Conservation (phyloP, 2,329 filamentous ascomycete species). For the Colletotrichum viniferum region DNA sequence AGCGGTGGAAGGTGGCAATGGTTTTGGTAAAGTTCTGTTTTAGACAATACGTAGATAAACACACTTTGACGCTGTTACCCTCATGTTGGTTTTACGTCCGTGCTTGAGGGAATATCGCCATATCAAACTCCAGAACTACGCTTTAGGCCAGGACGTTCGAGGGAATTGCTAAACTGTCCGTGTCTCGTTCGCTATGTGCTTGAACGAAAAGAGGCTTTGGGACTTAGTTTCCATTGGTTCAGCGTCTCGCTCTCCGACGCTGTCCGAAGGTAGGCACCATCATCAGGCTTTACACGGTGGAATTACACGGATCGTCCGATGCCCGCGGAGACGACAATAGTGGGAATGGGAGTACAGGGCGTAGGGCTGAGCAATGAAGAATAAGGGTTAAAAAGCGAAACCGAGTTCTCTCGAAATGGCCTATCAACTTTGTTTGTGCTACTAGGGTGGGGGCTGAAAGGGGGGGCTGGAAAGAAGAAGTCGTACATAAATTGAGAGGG, state of each 20-base stretch:
- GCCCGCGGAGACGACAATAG: background rate
- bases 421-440: background rate
- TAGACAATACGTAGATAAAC: too few species aligned
- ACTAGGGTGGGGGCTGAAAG: background rate
- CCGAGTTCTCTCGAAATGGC: background rate
- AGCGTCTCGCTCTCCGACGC: background rate
- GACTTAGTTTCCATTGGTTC: background rate
- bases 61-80: too few species aligned
- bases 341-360: background rate
- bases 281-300: background rate
- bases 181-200: background rate
- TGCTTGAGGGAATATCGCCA: too few species aligned
- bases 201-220: background rate
- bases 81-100: too few species aligned
- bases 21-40: too few species aligned
- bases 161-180: background rate
- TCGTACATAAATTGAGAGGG: background rate
- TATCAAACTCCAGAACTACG: too few species aligned
- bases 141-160: too few species aligned
- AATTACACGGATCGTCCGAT: background rate
- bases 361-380: background rate
- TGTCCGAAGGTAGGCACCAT: background rate
- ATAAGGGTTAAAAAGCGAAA: background rate
- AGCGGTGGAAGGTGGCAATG: too few species aligned
- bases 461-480: background rate